Percentiles rank a stretch among this genome's conserved stretches.
Conservation (phyloP, 805 yeast species). For the Naumovozyma baii region DNA sequence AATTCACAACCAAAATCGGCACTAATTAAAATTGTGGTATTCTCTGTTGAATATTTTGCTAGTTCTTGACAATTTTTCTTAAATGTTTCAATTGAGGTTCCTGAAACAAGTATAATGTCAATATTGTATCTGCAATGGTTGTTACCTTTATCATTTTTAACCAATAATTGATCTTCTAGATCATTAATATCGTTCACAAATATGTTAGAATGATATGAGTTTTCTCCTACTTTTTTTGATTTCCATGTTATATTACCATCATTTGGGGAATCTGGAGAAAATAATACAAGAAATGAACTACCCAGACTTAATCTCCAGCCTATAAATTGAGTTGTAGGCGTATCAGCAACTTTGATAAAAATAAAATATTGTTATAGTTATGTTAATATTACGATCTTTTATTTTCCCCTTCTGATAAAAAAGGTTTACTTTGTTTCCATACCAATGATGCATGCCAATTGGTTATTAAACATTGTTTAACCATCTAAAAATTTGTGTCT, state of each 20-base stretch:
- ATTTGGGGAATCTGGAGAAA: constrained; percentile 23
- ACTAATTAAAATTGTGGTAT: constrained; percentile 20
- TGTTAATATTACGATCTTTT: no score
- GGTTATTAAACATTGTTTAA: background rate
- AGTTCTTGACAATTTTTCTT: constrained; percentile 14
- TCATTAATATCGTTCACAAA: constrained; percentile 19
- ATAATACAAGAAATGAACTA: constrained; percentile 22
- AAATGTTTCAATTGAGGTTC: constrained; percentile 21
- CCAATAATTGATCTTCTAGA: constrained; percentile 7
- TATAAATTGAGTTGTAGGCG: constrained; percentile 26
- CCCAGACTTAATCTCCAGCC: constrained; percentile 30
- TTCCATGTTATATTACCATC: constrained; percentile 30
- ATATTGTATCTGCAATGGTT: constrained; percentile 13
- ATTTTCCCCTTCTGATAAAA: no score
- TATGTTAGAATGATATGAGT: constrained; percentile 27
- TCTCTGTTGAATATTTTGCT: constrained; percentile 10
- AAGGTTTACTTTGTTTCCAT: no score
- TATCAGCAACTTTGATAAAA: constrained; percentile 21
- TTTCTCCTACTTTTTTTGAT: constrained; percentile 25
- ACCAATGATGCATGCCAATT: background rate
- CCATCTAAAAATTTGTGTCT: no score
- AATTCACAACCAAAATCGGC: constrained; percentile 27
- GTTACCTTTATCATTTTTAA: constrained; percentile 1
- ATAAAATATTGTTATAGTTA: background rate
- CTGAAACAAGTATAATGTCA: constrained; percentile 21